A percentile compares a stretch with the other conserved stretches of the same genome.
phyloP scores from a whole-genome alignment of 2,329 filamentous ascomycete species.

The Alternaria consortialis region DNA sequence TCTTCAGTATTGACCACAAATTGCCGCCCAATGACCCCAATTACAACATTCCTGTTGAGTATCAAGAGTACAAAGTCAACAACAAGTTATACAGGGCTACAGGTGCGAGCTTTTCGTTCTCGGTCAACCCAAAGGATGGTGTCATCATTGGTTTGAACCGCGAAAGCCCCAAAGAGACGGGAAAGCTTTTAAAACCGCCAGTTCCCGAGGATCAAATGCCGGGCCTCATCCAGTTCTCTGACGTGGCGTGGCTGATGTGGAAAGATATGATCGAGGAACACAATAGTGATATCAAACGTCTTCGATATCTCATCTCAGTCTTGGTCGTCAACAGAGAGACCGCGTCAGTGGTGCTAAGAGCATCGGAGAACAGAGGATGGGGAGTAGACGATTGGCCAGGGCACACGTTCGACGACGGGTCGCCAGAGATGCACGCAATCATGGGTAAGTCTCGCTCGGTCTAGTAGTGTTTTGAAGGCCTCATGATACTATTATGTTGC shows the following conservation, averaged over 20 bases:
- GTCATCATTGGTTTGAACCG: slow-evolving; percentile 29
- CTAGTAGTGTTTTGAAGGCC: not conserved
- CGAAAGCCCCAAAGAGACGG: slow-evolving; percentile 21
- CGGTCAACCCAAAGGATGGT: slow-evolving; percentile 24
- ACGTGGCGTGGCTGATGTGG: slow-evolving; percentile 29
- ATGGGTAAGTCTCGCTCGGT: slow-evolving; percentile 16
- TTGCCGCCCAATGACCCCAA: not conserved
- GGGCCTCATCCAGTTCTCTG: slow-evolving; percentile 27
- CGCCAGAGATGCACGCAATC: slow-evolving; percentile 24
- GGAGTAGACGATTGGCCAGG: slow-evolving; percentile 25
- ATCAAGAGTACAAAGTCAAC: slow-evolving; percentile 22
- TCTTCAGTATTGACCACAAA: slow-evolving; percentile 21
- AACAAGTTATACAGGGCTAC: slow-evolving; percentile 22
- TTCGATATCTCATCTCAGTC: slow-evolving; percentile 29
- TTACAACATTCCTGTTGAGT: slow-evolving; percentile 1
- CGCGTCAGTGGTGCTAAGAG: slow-evolving; percentile 16
- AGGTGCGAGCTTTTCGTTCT: slow-evolving; percentile 23
- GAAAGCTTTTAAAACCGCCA: slow-evolving; percentile 17
- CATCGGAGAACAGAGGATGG: slow-evolving; percentile 16
- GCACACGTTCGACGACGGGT: slow-evolving; percentile 21
- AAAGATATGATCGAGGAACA: slow-evolving; percentile 6
- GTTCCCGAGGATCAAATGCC: slow-evolving; percentile 21
- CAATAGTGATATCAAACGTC: slow-evolving; percentile 8
- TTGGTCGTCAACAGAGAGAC: slow-evolving; percentile 27
- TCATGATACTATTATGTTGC: not conserved